A percentile compares a stretch with the other conserved stretches of the same genome.
phyloP scores from a whole-genome alignment of 2,329 filamentous ascomycete species.

The Helotiales sp. region DNA sequence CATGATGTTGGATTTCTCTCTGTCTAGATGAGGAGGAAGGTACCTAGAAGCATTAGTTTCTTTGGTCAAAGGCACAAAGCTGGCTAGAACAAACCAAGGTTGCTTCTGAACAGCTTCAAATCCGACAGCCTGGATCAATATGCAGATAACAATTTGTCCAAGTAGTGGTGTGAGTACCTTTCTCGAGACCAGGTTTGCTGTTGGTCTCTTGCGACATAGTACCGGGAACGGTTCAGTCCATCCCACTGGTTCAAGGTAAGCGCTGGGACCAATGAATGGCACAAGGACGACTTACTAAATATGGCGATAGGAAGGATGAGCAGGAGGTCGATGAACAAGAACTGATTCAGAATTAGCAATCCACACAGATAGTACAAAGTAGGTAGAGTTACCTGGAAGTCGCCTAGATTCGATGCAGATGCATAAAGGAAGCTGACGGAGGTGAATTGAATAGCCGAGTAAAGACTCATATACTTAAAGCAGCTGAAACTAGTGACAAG shows the following conservation, averaged over 20 bases:
- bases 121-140: constrained; percentile 72
- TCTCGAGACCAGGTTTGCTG: constrained; percentile 85
- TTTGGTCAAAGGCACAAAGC: neutral
- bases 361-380: neutral
- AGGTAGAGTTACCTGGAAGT: constrained; percentile 69
- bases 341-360: constrained; percentile 45
- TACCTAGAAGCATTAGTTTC: constrained; percentile 52
- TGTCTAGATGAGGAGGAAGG: constrained; percentile 74
- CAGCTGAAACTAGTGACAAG: constrained; percentile 99
- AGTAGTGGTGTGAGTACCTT: constrained; percentile 90
- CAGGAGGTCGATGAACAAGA: constrained; percentile 89
- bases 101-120: constrained; percentile 77
- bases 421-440: constrained; percentile 96
- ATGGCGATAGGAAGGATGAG: constrained; percentile 95
- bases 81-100: constrained; percentile 60
- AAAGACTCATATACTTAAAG: constrained; percentile 99
- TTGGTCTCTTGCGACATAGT: constrained; percentile 82
- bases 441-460: constrained; percentile 99
- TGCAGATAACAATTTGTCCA: constrained; percentile 82
- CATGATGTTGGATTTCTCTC: constrained; percentile 77
- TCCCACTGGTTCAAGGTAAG: constrained; percentile 71
- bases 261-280: neutral
- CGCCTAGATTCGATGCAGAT: constrained; percentile 88
- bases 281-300: constrained; percentile 62
- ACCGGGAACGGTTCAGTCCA: constrained; percentile 84